Evolutionary conservation across 768 basidiomycete species (phyloP).

Genomic region (Boletus barrowsii): DNA sequence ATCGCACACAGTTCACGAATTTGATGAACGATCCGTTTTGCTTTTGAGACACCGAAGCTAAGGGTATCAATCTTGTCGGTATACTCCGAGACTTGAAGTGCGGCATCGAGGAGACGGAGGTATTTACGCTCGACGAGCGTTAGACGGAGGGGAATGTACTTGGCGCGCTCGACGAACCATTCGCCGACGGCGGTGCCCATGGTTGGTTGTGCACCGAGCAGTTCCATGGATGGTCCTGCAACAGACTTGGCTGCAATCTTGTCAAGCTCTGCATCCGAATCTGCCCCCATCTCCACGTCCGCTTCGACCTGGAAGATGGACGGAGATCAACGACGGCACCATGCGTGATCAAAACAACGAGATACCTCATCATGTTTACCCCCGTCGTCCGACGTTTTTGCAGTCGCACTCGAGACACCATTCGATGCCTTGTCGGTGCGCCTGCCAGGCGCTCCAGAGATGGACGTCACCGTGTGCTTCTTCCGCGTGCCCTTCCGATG

Average conservation of each 20-base stretch:
- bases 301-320: conserved; percentile 19
- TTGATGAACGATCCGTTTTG: conserved; percentile 85
- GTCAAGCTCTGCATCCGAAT: conserved; percentile 39
- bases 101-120: conserved; percentile 81
- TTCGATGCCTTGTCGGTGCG: conserved; percentile 13
- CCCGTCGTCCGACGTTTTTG: neutral
- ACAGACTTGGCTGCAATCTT: conserved; percentile 32
- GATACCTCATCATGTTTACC: conserved; percentile 21
- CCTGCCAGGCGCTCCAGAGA: conserved; percentile 26
- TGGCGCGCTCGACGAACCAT: conserved; percentile 81
- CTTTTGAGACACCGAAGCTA: conserved; percentile 72
- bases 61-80: conserved; percentile 88
- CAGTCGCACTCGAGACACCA: conserved; percentile 4
- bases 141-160: conserved; percentile 77
- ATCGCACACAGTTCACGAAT: conserved; percentile 87
- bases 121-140: conserved; percentile 76
- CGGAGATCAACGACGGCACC: conserved; percentile 6
- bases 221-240: conserved; percentile 25
- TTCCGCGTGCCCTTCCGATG: conserved; percentile 81
- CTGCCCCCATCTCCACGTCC: conserved; percentile 37
- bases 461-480: conserved; percentile 51
- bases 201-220: conserved; percentile 55
- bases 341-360: neutral
- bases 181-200: conserved; percentile 67
- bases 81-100: conserved; percentile 81